A percentile compares a stretch with the other conserved stretches of the same genome.
Conservation (phyloP, 2,329 filamentous ascomycete species). For the Coniochaeta sp. region DNA sequence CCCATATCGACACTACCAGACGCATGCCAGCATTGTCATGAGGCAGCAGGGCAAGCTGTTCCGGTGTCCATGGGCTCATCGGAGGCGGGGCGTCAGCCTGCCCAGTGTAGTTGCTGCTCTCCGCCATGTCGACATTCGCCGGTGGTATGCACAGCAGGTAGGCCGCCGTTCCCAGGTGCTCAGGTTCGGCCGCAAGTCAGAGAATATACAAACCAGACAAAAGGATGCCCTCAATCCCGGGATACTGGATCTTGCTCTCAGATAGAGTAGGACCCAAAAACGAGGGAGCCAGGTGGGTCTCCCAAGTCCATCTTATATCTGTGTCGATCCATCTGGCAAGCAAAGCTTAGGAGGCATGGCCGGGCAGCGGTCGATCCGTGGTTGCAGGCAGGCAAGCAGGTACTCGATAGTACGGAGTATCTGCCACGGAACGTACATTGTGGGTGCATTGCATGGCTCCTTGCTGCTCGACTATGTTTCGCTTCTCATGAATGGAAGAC, state of each 20-base stretch:
- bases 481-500: not conserved
- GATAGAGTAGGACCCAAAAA: not conserved
- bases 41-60: slow-evolving; percentile 7
- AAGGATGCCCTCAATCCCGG: not conserved
- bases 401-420: not conserved
- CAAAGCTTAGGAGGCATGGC: not conserved
- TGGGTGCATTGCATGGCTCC: not conserved
- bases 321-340: not conserved
- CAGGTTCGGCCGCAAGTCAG: not conserved
- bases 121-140: not conserved
- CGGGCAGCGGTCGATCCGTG: not conserved
- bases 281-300: not conserved
- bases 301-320: not conserved
- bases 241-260: not conserved
- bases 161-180: not conserved
- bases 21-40: slow-evolving; percentile 10
- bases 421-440: not conserved
- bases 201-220: not conserved
- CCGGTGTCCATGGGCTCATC: not conserved
- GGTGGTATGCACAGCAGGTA: not conserved
- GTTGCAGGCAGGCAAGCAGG: not conserved
- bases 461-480: not conserved
- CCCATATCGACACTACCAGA: slow-evolving; percentile 3
- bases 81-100: not conserved
- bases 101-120: not conserved